Evolutionary conservation across 2,329 filamentous ascomycete species (phyloP).

Genomic region (Clarireedia homoeocarpa): DNA sequence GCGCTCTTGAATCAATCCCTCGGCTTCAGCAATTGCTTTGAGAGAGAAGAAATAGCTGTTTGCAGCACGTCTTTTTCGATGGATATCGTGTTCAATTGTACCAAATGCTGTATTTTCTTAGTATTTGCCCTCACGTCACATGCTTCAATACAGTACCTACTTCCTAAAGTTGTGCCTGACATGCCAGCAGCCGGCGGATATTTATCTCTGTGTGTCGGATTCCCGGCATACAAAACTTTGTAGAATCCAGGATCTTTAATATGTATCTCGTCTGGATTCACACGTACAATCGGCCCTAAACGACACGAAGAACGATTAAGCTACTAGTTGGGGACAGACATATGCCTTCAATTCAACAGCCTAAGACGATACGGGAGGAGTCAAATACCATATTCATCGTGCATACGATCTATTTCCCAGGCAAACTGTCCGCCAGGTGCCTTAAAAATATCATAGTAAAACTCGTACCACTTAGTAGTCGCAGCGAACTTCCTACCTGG

Average conservation of each 20-base stretch:
- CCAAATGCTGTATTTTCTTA: conserved; percentile 9
- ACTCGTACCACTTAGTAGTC: conserved; percentile 15
- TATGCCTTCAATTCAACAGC: not conserved
- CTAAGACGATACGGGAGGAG: not conserved
- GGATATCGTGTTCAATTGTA: conserved; percentile 14
- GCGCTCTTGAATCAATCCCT: conserved; percentile 11
- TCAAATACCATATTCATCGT: conserved; percentile 8
- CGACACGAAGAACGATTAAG: not conserved
- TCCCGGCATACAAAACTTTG: conserved; percentile 16
- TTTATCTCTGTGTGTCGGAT: conserved; percentile 10
- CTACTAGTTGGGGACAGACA: not conserved
- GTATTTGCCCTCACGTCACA: not conserved
- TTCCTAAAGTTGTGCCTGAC: not conserved
- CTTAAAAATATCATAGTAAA: conserved; percentile 20
- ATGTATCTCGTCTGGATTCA: conserved; percentile 24
- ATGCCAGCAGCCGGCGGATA: conserved; percentile 3
- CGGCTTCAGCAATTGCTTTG: conserved; percentile 9
- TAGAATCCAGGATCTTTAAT: conserved; percentile 21
- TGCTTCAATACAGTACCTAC: not conserved
- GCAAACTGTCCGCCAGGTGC: conserved; percentile 7
- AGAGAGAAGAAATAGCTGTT: conserved; percentile 18
- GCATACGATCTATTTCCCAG: conserved; percentile 4
- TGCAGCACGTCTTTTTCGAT: conserved; percentile 14
- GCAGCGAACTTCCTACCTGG: conserved; percentile 23
- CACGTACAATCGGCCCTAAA: conserved; percentile 21